These are phyloP conservation scores for Tetracladium maxilliforme DNA, from an alignment of 2,329 filamentous ascomycete genomes.

Conservation along the genomic window DNA sequence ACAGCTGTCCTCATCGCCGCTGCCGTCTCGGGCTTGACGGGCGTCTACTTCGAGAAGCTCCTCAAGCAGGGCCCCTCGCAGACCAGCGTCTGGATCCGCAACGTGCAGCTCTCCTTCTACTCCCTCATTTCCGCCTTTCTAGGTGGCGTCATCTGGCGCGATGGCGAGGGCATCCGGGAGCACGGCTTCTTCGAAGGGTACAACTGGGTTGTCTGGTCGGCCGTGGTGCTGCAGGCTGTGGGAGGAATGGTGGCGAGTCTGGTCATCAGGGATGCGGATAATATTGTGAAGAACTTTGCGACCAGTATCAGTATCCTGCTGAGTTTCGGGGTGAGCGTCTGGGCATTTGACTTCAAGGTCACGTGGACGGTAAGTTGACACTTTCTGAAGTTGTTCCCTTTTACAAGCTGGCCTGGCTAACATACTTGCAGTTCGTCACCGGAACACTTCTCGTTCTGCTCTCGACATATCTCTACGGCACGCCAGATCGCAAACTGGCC, in stretches of 20 bases:
- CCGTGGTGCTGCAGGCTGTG: conserved; percentile 67
- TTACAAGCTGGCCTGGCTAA: conserved; percentile 3
- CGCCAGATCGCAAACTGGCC: conserved; percentile 40
- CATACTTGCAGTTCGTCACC: conserved; percentile 51
- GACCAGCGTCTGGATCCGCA: conserved; percentile 82
- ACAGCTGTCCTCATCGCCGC: conserved; percentile 66
- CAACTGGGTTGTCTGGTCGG: conserved; percentile 80
- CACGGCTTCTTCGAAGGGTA: conserved; percentile 92
- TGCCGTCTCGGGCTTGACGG: conserved; percentile 67
- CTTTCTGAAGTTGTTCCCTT: conserved; percentile 2
- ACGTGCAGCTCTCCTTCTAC: conserved; percentile 89
- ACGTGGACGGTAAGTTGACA: conserved; percentile 50
- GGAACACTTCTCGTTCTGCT: conserved; percentile 68
- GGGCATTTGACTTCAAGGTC: conserved; percentile 70
- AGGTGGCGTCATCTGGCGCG: conserved; percentile 73
- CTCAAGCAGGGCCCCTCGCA: conserved; percentile 68
- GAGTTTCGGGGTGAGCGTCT: conserved; percentile 72
- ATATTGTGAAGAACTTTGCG: conserved; percentile 88
- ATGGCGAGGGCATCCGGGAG: conserved; percentile 69
- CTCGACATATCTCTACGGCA: conserved; percentile 76
- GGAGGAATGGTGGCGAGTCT: conserved; percentile 76
- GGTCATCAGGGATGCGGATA: conserved; percentile 72
- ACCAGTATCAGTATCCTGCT: conserved; percentile 84
- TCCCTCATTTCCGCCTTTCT: conserved; percentile 82
- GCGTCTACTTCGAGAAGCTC: conserved; percentile 82